Base-by-base conservation (phyloP, 768 basidiomycete genomes). In the Mycena latifolia region DNA sequence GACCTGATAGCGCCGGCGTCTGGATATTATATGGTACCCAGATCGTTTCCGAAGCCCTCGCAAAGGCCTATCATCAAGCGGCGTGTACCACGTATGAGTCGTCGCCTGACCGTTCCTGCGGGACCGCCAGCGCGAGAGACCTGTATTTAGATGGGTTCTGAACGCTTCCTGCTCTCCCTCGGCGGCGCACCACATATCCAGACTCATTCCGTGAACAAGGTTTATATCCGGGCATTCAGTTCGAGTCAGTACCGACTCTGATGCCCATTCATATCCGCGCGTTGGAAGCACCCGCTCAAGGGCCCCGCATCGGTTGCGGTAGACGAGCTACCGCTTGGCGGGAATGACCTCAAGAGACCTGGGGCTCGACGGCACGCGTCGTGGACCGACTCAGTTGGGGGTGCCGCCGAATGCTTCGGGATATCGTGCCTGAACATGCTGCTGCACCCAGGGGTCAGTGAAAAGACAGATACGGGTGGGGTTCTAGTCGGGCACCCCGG, bases 151-250 rank as follows among this genome's bases (percentile, higher is more conserved):
- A 43, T 29, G 24, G 61, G 54, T 60, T 68, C 47, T 55, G 47
- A 60, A 50, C 31, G 65, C 65, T 61, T 66, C 65, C 55, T 61
- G 29, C 43, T 33, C 28, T 54, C 66, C 29, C 62, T 63, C 27
- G 35, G 63, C 48, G 67, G 65, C 50, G 57, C 48, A 63, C 56
- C 62, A 65, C 63, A 66, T 54, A 50, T 50, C 39, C 55, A 65
- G 50, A 39, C 47, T 55, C 55, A 58, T 59, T 67, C 56, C 60
- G 55, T 37, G 29, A 69, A 69, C 68, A 69, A 69, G 61, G 60
- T 69, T 69, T 69, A 66, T 65, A 65, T 65, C 68, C 68, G 68
- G 64, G 50, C 45, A 64, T 69, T 69, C 67, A 68, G 67, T 63
- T 59, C 20, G 47, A 63, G 62, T 48, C 61, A 58, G 63, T 63